Conservation (phyloP, 2,329 filamentous ascomycete species). For the Beauveria varroae region DNA sequence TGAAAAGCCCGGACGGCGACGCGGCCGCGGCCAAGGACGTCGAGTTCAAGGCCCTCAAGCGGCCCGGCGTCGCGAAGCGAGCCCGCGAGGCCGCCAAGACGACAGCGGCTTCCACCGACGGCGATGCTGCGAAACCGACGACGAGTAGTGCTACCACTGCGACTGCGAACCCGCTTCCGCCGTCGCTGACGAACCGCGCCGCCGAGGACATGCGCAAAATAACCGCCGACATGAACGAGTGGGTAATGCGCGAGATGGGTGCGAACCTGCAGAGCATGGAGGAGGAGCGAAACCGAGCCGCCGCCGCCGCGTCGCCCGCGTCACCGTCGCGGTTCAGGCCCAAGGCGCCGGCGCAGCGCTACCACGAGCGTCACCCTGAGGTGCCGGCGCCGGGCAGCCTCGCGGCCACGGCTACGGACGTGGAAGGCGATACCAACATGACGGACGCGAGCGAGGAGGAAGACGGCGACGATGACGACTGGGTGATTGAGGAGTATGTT, state of each 20-base stretch:
- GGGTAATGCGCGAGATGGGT: slow-evolving; percentile 51
- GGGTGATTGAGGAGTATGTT: slow-evolving; percentile 58
- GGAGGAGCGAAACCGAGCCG: slow-evolving; percentile 25
- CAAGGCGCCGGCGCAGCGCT: slow-evolving; percentile 47
- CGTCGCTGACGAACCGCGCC: slow-evolving; percentile 23
- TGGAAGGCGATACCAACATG: slow-evolving; percentile 27
- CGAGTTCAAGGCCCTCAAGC: slow-evolving; percentile 24
- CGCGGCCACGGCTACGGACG: slow-evolving; percentile 7
- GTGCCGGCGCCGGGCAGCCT: slow-evolving; percentile 11
- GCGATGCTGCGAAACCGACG: neutral
- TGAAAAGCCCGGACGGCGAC: slow-evolving; percentile 12
- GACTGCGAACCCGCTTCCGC: slow-evolving; percentile 23
- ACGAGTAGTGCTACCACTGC: slow-evolving; percentile 9
- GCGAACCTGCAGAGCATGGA: slow-evolving; percentile 43
- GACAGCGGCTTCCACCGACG: neutral
- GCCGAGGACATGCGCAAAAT: slow-evolving; percentile 42
- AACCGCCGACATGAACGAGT: slow-evolving; percentile 49
- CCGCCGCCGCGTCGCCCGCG: neutral
- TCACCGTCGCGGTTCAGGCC: slow-evolving; percentile 37
- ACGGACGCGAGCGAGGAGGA: slow-evolving; percentile 37
- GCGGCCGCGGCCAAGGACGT: slow-evolving; percentile 14
- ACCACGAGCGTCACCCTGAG: slow-evolving; percentile 48
- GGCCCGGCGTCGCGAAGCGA: slow-evolving; percentile 23
- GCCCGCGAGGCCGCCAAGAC: slow-evolving; percentile 16
- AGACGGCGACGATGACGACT: slow-evolving; percentile 44